These are phyloP conservation scores for Fusarium austroafricanum DNA, from an alignment of 2,329 filamentous ascomycete genomes.

Conservation along the genomic window DNA sequence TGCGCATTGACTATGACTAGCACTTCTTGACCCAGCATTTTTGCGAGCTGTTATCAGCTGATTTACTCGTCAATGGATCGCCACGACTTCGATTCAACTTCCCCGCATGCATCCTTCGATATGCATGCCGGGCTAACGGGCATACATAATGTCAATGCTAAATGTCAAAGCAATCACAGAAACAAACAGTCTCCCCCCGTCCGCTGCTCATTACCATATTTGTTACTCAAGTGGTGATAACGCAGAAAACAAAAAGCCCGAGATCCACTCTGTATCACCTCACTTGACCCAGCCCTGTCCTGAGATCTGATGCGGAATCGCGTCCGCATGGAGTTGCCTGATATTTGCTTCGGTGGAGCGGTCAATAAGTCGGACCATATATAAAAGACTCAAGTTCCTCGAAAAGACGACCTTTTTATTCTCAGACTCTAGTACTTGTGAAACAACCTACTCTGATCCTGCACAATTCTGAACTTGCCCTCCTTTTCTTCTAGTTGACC, in stretches of 20 bases:
- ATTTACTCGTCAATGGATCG: neutral
- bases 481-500: too few species aligned
- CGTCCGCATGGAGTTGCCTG: neutral
- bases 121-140: slow-evolving; percentile 22
- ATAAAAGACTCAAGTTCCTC: neutral
- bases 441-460: fast-evolving
- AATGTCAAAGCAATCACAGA: neutral
- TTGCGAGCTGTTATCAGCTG: neutral
- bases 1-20: neutral
- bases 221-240: neutral
- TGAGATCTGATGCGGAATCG: neutral
- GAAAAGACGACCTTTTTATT: too few species aligned
- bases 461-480: too few species aligned
- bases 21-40: neutral
- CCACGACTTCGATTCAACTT: neutral
- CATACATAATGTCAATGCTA: neutral
- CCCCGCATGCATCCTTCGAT: neutral
- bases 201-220: neutral
- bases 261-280: slow-evolving; percentile 6
- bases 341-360: neutral
- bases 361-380: neutral
- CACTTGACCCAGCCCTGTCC: neutral
- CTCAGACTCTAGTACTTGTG: too few species aligned
- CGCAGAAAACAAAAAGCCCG: neutral
- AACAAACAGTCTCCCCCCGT: neutral